Evolutionary conservation across 352 stramenopile genomes (phyloP).

Genomic region (Elongisporangium undulatum): DNA sequence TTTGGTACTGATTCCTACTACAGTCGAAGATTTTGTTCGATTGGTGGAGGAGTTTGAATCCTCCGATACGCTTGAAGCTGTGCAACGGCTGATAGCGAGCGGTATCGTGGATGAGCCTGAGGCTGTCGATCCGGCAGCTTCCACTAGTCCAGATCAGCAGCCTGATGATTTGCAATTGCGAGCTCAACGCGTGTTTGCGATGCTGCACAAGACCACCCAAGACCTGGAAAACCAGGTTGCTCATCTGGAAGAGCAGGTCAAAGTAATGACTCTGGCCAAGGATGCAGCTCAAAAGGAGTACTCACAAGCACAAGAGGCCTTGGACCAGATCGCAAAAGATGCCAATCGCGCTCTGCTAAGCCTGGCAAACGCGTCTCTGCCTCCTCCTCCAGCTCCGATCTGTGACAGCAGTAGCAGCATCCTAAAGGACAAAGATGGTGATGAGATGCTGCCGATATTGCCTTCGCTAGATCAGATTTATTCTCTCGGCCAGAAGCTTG

Average conservation of each 20-base stretch:
- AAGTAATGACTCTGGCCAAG: conserved; percentile 13
- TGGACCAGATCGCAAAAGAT: conserved; percentile 21
- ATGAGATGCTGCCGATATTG: conserved; percentile 20
- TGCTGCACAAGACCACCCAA: conserved; percentile 17
- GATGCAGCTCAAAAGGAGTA: conserved; percentile 22
- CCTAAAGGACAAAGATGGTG: conserved; percentile 1
- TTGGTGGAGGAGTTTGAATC: conserved; percentile 12
- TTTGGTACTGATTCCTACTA: conserved; percentile 6
- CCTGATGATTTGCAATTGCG: conserved; percentile 10
- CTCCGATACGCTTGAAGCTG: background rate
- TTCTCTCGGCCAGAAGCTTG: conserved; percentile 8
- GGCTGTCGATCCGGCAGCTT: background rate
- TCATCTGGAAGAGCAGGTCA: conserved; percentile 20
- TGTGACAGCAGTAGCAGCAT: conserved; percentile 5
- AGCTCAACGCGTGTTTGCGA: conserved; percentile 20
- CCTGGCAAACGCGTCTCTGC: conserved; percentile 14
- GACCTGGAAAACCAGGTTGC: conserved; percentile 23
- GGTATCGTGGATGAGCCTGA: background rate
- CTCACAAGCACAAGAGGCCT: conserved; percentile 14
- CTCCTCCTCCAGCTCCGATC: conserved; percentile 4
- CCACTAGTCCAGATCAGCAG: background rate
- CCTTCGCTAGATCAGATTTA: conserved; percentile 11
- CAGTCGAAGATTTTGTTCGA: conserved; percentile 6
- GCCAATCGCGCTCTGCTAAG: conserved; percentile 29
- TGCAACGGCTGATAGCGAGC: conserved; percentile 1